Evolutionary conservation across 768 basidiomycete species (phyloP).

Genomic region (Russula abietina): DNA sequence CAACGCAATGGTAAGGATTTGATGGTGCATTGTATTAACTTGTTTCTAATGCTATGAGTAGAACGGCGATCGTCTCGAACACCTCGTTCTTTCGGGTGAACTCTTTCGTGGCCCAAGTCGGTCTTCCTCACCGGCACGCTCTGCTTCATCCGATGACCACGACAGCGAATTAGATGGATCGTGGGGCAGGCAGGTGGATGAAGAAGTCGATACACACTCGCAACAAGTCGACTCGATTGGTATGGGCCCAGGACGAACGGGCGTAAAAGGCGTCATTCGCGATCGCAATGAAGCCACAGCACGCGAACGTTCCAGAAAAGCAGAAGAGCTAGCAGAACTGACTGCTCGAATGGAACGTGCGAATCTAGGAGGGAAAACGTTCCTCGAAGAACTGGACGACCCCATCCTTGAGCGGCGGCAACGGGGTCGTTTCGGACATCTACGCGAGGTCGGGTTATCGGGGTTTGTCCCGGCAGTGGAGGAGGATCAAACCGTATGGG

Average conservation of each 20-base stretch:
- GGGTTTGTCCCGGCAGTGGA: slow-evolving; percentile 69
- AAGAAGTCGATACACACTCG: slow-evolving; percentile 42
- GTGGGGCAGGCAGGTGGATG: slow-evolving; percentile 23
- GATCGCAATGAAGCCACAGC: slow-evolving; percentile 67
- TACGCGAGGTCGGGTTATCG: slow-evolving; percentile 70
- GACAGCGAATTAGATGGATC: slow-evolving; percentile 46
- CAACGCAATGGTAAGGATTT: slow-evolving; percentile 9
- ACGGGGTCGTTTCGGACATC: slow-evolving; percentile 64
- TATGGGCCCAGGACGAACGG: slow-evolving; percentile 81
- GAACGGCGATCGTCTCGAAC: slow-evolving; percentile 42
- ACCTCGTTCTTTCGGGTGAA: slow-evolving; percentile 70
- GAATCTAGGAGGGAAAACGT: slow-evolving; percentile 63
- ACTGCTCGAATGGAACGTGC: slow-evolving; percentile 57
- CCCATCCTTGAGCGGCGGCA: slow-evolving; percentile 33
- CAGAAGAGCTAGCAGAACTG: slow-evolving; percentile 47
- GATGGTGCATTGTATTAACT: neutral
- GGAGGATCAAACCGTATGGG: slow-evolving; percentile 65
- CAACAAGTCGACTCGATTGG: slow-evolving; percentile 57
- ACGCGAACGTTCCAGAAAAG: slow-evolving; percentile 47
- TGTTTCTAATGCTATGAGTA: slow-evolving; percentile 10
- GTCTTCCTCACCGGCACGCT: slow-evolving; percentile 61
- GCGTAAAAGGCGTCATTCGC: slow-evolving; percentile 84
- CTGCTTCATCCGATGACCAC: slow-evolving; percentile 47
- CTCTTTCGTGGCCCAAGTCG: slow-evolving; percentile 53
- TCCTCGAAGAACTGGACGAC: slow-evolving; percentile 68